phyloP scores from a whole-genome alignment of 2,329 filamentous ascomycete species.

The Colletotrichum echinochloae region DNA sequence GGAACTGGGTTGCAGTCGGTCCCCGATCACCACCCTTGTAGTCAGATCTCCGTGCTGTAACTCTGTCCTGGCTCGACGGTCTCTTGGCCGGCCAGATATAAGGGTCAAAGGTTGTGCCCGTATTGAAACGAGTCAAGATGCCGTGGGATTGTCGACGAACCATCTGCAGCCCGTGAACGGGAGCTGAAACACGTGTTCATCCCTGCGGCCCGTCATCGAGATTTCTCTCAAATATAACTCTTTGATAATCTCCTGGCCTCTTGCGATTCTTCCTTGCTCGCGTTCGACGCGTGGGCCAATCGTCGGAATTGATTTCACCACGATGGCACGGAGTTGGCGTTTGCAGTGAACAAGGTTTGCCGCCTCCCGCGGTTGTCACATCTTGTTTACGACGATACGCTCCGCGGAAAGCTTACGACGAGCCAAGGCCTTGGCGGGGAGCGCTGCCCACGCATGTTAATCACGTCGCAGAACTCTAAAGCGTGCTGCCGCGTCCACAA shows the following conservation, averaged over 20 bases:
- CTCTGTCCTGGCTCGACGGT: too few species aligned
- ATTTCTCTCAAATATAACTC: fast-evolving
- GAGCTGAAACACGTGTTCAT: not conserved
- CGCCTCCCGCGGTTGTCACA: not conserved
- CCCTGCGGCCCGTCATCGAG: not conserved
- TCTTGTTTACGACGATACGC: slow-evolving; percentile 13
- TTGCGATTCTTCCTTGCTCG: not conserved
- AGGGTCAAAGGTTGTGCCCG: not conserved
- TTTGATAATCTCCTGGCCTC: too few species aligned
- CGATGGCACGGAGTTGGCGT: not conserved
- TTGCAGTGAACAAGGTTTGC: not conserved
- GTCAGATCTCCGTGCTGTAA: too few species aligned
- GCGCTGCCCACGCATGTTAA: not conserved
- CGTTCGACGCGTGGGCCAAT: not conserved
- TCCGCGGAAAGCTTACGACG: slow-evolving; percentile 4
- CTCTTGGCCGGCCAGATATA: not conserved
- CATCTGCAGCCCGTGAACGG: not conserved
- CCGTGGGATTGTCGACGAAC: not conserved
- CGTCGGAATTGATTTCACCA: not conserved
- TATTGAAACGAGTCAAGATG: not conserved
- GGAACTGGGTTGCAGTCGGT: too few species aligned
- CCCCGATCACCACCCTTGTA: too few species aligned
- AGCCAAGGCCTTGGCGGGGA: not conserved
- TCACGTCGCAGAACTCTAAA: not conserved
- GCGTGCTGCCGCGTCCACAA: not conserved